Evolutionary conservation across 176 grass and related monocot species (phyloP).

Genomic region (Pontederia paniculata): DNA sequence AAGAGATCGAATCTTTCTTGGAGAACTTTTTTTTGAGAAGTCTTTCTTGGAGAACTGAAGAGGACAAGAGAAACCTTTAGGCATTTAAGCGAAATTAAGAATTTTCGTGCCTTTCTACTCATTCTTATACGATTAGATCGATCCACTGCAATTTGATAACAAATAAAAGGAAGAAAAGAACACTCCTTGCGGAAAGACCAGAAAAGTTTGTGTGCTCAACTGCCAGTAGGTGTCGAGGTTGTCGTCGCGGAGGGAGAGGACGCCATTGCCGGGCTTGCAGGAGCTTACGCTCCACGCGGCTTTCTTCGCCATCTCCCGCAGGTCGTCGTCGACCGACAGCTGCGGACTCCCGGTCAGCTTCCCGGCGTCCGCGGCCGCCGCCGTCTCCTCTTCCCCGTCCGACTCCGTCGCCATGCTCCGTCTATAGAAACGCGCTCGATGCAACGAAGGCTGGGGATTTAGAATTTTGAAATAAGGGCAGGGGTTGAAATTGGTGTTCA

Average conservation of each 20-base stretch:
- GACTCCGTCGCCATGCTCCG: conserved; percentile 48
- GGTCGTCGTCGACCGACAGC: conserved; percentile 47
- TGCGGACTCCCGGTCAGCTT: conserved; percentile 47
- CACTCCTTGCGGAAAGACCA: not conserved
- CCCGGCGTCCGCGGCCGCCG: not conserved
- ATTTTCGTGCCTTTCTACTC: too few relatives aligned
- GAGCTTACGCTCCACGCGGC: conserved; percentile 92
- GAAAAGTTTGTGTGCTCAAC: conserved; percentile 7
- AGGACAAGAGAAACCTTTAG: too few relatives aligned
- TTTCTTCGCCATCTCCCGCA: conserved; percentile 74
- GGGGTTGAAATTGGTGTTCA: too few relatives aligned
- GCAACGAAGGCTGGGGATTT: too few relatives aligned
- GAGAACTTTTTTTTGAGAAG: too few relatives aligned
- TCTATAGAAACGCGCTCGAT: too few relatives aligned
- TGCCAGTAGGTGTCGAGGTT: conserved; percentile 81
- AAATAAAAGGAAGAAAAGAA: not conserved
- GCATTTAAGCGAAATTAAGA: too few relatives aligned
- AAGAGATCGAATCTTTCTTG: too few relatives aligned
- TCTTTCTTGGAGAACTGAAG: too few relatives aligned
- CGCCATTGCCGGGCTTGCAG: conserved; percentile 80
- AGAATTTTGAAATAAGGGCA: too few relatives aligned
- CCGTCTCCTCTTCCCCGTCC: conserved; percentile 70
- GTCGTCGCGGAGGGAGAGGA: conserved; percentile 62
- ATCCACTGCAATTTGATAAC: not conserved
- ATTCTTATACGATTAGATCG: not conserved